phyloP scores from a whole-genome alignment of 1,139 yeast genomes.

The Tardiomyces depauwii region DNA sequence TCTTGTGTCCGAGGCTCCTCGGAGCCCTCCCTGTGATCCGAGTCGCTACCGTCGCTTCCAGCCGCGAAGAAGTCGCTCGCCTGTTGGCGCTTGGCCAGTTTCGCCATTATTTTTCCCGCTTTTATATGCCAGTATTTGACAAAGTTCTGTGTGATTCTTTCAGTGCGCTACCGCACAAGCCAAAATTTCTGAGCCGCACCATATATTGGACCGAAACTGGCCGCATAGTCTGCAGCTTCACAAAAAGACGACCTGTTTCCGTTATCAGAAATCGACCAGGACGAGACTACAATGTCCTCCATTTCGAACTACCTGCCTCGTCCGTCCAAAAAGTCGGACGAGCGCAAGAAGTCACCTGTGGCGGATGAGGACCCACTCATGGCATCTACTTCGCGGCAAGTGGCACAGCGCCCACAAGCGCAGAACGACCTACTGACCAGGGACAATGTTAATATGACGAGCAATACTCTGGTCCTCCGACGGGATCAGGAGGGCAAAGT shows the following conservation, averaged over 20 bases:
- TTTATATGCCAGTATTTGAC: no score
- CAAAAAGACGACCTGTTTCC: no score
- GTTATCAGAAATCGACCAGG: no score
- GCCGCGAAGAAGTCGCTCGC: neutral
- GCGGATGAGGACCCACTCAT: neutral
- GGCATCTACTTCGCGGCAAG: neutral
- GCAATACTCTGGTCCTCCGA: conserved; percentile 22
- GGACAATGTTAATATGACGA: neutral
- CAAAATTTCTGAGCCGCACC: no score
- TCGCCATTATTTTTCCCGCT: no score
- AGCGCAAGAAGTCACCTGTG: neutral
- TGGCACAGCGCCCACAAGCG: neutral
- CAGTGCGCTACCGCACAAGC: no score
- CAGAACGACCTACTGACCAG: neutral
- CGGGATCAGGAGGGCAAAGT: conserved; percentile 24
- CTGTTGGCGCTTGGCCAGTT: neutral
- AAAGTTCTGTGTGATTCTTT: no score
- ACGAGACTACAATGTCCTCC: neutral
- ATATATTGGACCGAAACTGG: no score
- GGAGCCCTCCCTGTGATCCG: neutral
- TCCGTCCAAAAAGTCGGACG: neutral
- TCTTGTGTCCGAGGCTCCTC: neutral
- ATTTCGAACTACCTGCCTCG: neutral
- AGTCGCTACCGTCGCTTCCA: neutral
- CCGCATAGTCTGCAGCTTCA: no score